Evolutionary conservation across 192 early-diverging fungal genomes (phyloP).

Genomic region (Spinellus fusiger): DNA sequence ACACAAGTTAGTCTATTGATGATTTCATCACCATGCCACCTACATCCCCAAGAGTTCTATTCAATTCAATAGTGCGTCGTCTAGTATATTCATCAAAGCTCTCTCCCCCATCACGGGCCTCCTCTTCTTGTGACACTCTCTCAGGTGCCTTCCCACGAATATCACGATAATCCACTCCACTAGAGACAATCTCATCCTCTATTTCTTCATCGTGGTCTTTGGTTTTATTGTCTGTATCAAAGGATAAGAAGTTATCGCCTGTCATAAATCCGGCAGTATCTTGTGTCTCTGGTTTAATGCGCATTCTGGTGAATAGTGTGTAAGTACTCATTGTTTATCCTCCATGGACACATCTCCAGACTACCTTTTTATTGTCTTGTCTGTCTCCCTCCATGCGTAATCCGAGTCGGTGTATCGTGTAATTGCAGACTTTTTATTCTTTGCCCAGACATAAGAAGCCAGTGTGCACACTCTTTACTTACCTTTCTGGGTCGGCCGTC

Average conservation of each 20-base stretch:
- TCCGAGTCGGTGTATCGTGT: conserved; percentile 17
- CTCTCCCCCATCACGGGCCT: conserved; percentile 26
- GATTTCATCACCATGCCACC: no score
- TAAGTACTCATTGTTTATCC: not conserved
- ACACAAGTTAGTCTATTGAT: no score
- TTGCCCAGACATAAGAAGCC: not conserved
- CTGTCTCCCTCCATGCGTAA: conserved; percentile 20
- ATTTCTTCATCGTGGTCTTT: not conserved
- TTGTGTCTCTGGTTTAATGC: not conserved
- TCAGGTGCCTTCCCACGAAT: conserved; percentile 38
- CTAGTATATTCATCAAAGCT: conserved; percentile 33
- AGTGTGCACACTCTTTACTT: not conserved
- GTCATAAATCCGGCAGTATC: not conserved
- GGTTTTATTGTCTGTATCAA: conserved; percentile 1
- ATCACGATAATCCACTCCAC: conserved; percentile 37
- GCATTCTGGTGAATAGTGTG: not conserved
- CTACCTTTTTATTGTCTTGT: conserved; percentile 23
- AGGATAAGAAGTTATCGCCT: not conserved
- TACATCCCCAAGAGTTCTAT: conserved; percentile 24
- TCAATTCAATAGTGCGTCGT: conserved; percentile 29
- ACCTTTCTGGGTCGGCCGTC: conserved; percentile 3
- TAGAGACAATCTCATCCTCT: not conserved
- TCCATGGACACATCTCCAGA: conserved; percentile 6
- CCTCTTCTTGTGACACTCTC: conserved; percentile 23
- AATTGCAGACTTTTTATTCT: not conserved